Conservation (phyloP, 805 yeast species). For the Candida silvicultrix region DNA sequence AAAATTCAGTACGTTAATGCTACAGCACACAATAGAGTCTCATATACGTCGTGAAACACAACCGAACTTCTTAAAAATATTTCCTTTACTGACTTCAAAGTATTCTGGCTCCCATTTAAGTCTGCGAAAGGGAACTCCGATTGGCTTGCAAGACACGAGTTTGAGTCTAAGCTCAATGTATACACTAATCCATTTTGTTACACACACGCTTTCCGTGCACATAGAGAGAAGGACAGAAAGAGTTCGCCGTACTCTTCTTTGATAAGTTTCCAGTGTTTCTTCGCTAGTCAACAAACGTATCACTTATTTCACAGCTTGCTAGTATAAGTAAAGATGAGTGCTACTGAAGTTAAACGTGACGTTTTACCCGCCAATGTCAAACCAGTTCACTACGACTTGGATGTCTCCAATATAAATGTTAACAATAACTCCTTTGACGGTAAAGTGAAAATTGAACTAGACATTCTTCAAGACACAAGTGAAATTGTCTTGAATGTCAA, state of each 20-base stretch:
- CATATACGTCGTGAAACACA: too few species aligned
- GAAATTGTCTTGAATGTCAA: constrained; percentile 49
- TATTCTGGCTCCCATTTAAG: too few species aligned
- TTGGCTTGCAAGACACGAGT: too few species aligned
- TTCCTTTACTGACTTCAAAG: too few species aligned
- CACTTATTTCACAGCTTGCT: too few species aligned
- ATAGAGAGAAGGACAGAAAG: not conserved
- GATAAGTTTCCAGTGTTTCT: too few species aligned
- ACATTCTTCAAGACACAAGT: constrained; percentile 40
- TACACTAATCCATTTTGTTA: not conserved
- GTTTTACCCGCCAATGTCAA: constrained; percentile 54
- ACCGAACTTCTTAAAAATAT: too few species aligned
- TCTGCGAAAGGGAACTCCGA: too few species aligned
- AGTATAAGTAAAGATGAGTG: not conserved
- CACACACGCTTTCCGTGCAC: not conserved
- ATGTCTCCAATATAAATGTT: constrained; percentile 50
- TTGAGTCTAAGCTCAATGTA: too few species aligned
- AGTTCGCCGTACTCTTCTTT: not conserved
- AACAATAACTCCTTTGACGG: constrained; percentile 54
- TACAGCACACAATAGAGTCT: too few species aligned
- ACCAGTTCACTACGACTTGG: constrained; percentile 71
- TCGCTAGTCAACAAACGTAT: too few species aligned
- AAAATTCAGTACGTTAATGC: too few species aligned
- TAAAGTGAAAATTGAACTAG: constrained; percentile 43
- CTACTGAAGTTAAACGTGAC: constrained; percentile 24